phyloP scores from a whole-genome alignment of 305 asterid genomes.

The Fraxinus angustifolia region DNA sequence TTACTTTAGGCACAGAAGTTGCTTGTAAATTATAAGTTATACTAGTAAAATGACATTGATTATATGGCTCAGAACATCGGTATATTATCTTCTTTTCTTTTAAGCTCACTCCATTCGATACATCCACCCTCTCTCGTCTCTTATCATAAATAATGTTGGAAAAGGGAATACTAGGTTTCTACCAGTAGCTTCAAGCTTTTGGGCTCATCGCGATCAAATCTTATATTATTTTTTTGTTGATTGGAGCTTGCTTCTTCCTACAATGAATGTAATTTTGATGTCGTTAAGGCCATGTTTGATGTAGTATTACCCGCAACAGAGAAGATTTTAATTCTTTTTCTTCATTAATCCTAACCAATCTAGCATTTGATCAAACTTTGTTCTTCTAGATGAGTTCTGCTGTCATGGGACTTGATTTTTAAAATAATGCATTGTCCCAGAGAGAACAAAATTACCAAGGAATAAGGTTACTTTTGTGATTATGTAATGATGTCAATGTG shows the following conservation, averaged over 20 bases:
- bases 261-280: neutral
- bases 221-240: neutral
- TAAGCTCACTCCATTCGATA: neutral
- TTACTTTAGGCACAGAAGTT: neutral
- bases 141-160: neutral
- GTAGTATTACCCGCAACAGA: neutral
- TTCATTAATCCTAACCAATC: neutral
- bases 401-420: neutral
- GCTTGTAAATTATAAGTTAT: neutral
- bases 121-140: neutral
- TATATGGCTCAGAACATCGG: neutral
- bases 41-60: neutral
- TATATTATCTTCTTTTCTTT: conserved; percentile 2
- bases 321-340: neutral
- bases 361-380: neutral
- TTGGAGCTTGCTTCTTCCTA: neutral
- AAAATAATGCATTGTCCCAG: neutral
- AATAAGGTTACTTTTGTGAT: neutral
- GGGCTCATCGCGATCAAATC: neutral
- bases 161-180: neutral
- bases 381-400: neutral
- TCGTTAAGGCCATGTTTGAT: neutral
- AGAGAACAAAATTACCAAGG: neutral
- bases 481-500: neutral
- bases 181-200: neutral